Conservation (phyloP, 1,284 basidiomycete genomes). For the Fomes fomentarius region DNA sequence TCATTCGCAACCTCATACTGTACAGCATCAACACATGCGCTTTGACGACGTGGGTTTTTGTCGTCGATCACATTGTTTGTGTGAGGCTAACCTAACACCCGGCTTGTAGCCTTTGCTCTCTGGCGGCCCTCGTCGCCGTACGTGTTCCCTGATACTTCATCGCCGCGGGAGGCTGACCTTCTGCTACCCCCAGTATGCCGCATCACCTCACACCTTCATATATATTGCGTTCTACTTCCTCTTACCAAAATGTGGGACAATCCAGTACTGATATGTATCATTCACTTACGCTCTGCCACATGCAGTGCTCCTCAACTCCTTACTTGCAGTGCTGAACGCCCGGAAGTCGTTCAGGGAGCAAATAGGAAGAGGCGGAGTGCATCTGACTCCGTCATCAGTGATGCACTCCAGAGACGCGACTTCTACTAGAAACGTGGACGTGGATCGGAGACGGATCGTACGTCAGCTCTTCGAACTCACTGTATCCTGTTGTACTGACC, state of each 20-base stretch:
- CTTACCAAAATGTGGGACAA: constrained; percentile 37
- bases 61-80: too few species aligned
- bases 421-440: too few species aligned
- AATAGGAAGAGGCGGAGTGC: too few species aligned
- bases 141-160: constrained; percentile 6
- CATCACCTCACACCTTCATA: constrained; percentile 41
- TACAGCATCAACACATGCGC: constrained; percentile 23
- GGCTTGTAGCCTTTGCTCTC: background rate
- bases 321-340: constrained; percentile 20
- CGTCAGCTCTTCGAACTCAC: too few species aligned
- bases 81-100: too few species aligned
- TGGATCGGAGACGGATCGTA: too few species aligned
- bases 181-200: constrained; percentile 35
- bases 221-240: constrained; percentile 44
- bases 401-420: too few species aligned
- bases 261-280: too few species aligned
- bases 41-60: constrained; percentile 10
- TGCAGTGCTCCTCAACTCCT: constrained; percentile 20
- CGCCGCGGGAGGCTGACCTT: background rate
- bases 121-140: constrained; percentile 35
- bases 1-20: constrained; percentile 15
- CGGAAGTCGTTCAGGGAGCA: background rate
- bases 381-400: too few species aligned
- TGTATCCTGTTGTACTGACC: too few species aligned
- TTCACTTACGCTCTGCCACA: background rate